Base-by-base conservation (phyloP, 2,329 filamentous ascomycete genomes). In the Diaporthe citrichinensis region DNA sequence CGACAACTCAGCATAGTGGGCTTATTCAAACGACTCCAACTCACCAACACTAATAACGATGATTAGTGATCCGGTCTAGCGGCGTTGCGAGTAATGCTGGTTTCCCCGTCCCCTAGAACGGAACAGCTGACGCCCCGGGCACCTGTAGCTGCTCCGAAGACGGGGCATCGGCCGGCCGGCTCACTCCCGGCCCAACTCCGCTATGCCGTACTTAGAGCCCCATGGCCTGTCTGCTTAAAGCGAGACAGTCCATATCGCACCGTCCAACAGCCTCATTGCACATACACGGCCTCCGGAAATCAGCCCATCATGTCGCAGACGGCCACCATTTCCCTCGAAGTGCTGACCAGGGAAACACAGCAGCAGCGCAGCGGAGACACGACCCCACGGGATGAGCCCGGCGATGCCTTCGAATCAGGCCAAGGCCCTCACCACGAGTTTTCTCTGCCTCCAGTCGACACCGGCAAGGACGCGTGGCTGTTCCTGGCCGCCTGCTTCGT, bases 401-500 rank as follows among this genome's bases (percentile, higher is more conserved):
- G 34, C 23, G 57, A 61, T 41, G 57, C 57, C 57, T 61, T 61
- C 36, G 34, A 39, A 61, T 20, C 57, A 9, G 34, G 34, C 57
- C 34, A 36, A 25, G 34, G 31, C 15, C 23, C 57, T 34, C 34
- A 59, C 14, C 57, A 53, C 17, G 55, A 72, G 41, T 25, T 44
- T 12, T 80, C 83, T 36, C 76, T 84, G 20, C 81, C 83, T 12
- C 81, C 81, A 4, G 83, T 81, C 2, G 84, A 85, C 72, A 75
- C 79, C 28, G 84, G 84, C 17, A 83, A 81, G 58, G 81, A 84
- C 44, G 84, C 84, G 2, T 85, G 80, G 79, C 78, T 88, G 20
- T 88, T 89, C 77, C 80, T 90, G 7, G 83, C 84, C 4, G 88
- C 86, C 0, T 87, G 86, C 44, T 90, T 88, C 77, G 79, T 87